These are phyloP conservation scores for Lyophyllum atratum DNA, from an alignment of 768 basidiomycete genomes.

Conservation along the genomic window DNA sequence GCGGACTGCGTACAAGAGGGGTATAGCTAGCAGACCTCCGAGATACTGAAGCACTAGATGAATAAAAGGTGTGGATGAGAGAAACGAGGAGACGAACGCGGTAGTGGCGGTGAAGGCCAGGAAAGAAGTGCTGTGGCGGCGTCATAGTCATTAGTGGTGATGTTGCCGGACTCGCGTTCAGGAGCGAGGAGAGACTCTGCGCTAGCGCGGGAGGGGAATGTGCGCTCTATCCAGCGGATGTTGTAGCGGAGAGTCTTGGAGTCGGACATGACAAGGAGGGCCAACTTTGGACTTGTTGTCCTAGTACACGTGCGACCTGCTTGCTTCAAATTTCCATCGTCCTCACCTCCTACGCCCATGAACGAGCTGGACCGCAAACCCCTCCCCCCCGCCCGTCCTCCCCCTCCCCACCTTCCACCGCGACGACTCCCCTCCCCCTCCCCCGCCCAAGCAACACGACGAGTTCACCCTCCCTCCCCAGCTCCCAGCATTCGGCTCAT, in stretches of 20 bases:
- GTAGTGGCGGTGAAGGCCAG: conserved; percentile 43
- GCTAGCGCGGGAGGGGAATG: conserved; percentile 42
- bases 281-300: conserved; percentile 5
- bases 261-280: conserved; percentile 3
- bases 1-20: conserved; percentile 21
- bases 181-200: conserved; percentile 53
- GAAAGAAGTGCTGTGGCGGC: conserved; percentile 54
- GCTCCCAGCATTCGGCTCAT: conserved; percentile 9
- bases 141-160: conserved; percentile 58
- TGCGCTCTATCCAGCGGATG: conserved; percentile 37
- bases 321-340: not conserved
- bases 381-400: conserved; percentile 4
- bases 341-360: conserved; percentile 7
- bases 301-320: conserved; percentile 4
- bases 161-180: conserved; percentile 51
- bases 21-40: conserved; percentile 11
- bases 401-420: not conserved
- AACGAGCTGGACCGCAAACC: conserved; percentile 14
- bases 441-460: not conserved
- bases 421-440: conserved; percentile 13
- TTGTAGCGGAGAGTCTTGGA: conserved; percentile 26
- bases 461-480: conserved; percentile 1
- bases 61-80: not conserved
- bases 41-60: conserved; percentile 11
- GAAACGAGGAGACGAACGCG: conserved; percentile 29